Conservation (phyloP, 441 rosid genomes). For the Brassica balearica region DNA sequence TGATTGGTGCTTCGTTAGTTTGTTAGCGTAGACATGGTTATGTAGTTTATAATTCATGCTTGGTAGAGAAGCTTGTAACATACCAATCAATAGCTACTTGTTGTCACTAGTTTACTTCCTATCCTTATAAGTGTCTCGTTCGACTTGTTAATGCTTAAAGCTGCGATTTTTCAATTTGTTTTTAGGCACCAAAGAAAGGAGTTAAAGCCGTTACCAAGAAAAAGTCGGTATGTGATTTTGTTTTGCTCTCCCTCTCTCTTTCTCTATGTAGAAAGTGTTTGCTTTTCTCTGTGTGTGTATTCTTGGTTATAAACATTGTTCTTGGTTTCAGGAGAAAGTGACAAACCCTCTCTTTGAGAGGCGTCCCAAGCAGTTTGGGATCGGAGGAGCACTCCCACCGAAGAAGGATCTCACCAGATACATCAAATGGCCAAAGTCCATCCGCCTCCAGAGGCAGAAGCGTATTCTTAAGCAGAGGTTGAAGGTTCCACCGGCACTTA, state of each 20-base stretch:
- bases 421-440: slow-evolving; percentile 27
- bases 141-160: neutral
- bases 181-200: slow-evolving; percentile 53
- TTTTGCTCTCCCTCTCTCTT: neutral
- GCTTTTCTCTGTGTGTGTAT: neutral
- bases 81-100: neutral
- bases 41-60: neutral
- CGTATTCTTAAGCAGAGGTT: slow-evolving; percentile 28
- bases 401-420: slow-evolving; percentile 21
- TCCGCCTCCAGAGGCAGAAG: slow-evolving; percentile 30
- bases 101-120: neutral
- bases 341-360: slow-evolving; percentile 25
- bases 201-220: slow-evolving; percentile 50
- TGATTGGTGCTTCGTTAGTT: neutral
- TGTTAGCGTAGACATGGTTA: neutral
- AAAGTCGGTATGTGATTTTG: slow-evolving; percentile 41
- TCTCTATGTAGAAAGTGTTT: neutral
- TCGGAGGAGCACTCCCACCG: slow-evolving; percentile 20
- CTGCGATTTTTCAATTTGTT: neutral
- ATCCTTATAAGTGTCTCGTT: neutral
- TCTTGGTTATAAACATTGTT: neutral
- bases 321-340: slow-evolving; percentile 18
- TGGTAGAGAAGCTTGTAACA: slow-evolving; percentile 36
- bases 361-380: slow-evolving; percentile 26
- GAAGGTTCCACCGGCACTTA: slow-evolving; percentile 27